Base-by-base conservation (phyloP, 106 monocot species). In the Acorus calamus region DNA sequence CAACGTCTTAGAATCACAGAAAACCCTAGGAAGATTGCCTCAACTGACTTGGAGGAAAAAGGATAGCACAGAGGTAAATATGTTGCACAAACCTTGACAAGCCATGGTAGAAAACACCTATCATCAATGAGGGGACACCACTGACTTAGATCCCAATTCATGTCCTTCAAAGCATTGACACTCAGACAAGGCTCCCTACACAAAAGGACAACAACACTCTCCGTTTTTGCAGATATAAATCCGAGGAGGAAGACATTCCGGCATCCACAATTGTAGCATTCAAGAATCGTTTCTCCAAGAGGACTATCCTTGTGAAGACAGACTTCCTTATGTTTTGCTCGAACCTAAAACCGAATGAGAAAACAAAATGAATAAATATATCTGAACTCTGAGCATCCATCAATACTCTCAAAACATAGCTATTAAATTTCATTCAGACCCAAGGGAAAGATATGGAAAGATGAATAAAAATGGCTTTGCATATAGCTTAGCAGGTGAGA, bases 81-180 rank as follows among this genome's bases (percentile, higher is more conserved):
- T 7, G 66, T 45, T 9, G 14, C 11, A 46, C 67, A 72, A 69
- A 91, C 98, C 92, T 92, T 92, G 55, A 99, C 98, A 73, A 99
- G 87, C 98, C 98, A 99, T 9, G 70, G 86, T 3, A 99, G 86
- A 61, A 99, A 99, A 73, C 98, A 99, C 60, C 98, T 74, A 59
- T 99, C 98, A 73, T 99, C 98, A 69, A 99, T 99, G 50, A 99
- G 83, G 49, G 98, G 98, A 58, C 98, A 92, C 98, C 98, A 99
- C 47, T 99, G 91, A 72, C 92, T 92, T 42, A 99, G 75, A 74
- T 99, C 98, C 98, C 98, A 99, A 66, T 99, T 99, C 98, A 99
- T 99, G 72, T 99, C 98, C 76, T 99, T 99, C 64, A 99, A 69
- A 50, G 98, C 98, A 83, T 88, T 92, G 11, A 92, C 88, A 81